Evolutionary conservation across 371 early-diverging fungal genomes (phyloP), one percentile per base, ranked within the genome.

Genomic region (Rhizomucor miehei): DNA sequence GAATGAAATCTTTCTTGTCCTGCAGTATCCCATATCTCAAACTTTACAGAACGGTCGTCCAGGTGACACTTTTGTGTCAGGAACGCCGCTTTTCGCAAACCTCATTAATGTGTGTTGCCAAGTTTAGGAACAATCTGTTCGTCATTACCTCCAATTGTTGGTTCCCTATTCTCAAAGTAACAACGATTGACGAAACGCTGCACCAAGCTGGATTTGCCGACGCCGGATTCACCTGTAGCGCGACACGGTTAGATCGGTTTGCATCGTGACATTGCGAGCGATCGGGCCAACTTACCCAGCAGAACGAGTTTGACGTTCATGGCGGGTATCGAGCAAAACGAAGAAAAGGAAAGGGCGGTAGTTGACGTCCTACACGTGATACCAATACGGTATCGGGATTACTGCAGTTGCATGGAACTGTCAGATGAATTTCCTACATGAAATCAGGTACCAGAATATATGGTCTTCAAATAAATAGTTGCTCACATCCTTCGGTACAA

Each of bases 21-120:
- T 24, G 95, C 94, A 12, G 96, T 95, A 65, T 95, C 96, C 96
- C 96, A 95, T 53, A 92, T 92, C 63, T 93, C 89, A 67, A 92
- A 87, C 59, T 89, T 87, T 48, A 88, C 86, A 14, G 87, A 73
- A 51, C 79, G 75, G 54, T 87, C 86, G 48, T 90, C 87, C 38
- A 86, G 51, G 21, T 67, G 67, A 39, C 86, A 82, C 52, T 84
- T 83, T 71, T 89, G 86, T 17, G 89, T 89, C 60, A 92, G 73
- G 61, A 92, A 91, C 6, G 93, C 90, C 47, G 91, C 93, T 82
- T 76, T 8, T 35, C 9, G 38, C 9, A 38, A 38, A 14, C 38
- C 10, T 9, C 14, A 10, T 38, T 9, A 38, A 36, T 44, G 19
- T 17, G 14, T 35, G 13, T 3, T n/a, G n/a, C n/a, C n/a, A n/a